These are phyloP conservation scores for Drechslera avenae DNA, from an alignment of 2,329 filamentous ascomycete species.

Conservation along the genomic window DNA sequence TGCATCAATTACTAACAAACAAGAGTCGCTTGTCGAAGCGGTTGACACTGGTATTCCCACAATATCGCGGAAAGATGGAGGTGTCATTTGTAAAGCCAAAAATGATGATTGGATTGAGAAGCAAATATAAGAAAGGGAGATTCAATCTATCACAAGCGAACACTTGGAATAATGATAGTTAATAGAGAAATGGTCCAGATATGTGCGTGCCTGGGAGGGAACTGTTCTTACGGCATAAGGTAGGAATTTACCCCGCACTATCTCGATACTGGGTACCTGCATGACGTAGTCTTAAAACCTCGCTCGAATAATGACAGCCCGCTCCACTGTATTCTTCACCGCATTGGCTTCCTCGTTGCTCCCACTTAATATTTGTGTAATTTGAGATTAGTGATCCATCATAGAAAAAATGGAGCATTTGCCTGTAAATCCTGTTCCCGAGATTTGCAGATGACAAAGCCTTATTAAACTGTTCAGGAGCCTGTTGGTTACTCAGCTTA, in stretches of 20 bases:
- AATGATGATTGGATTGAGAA: neutral
- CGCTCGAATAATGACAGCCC: neutral
- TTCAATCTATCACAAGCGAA: no score
- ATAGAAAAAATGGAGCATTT: no score
- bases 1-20: constrained; percentile 10
- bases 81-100: constrained; percentile 6
- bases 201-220: neutral
- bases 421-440: no score
- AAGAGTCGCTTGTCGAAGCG: constrained; percentile 62
- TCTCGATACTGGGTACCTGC: constrained; percentile 2
- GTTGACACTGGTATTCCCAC: constrained; percentile 62
- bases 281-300: constrained; percentile 2
- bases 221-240: neutral
- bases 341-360: neutral
- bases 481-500: no score
- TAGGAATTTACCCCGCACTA: constrained; percentile 1
- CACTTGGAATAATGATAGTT: neutral
- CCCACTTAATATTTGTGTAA: no score
- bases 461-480: no score
- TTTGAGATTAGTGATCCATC: no score
- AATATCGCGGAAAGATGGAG: constrained; percentile 54
- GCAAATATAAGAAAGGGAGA: no score
- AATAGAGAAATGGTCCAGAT: neutral
- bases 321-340: neutral
- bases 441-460: no score